Evolutionary conservation across 2,329 filamentous ascomycete genomes (phyloP), one percentile per base, ranked within the genome.

Genomic region (Beauveria varroae): DNA sequence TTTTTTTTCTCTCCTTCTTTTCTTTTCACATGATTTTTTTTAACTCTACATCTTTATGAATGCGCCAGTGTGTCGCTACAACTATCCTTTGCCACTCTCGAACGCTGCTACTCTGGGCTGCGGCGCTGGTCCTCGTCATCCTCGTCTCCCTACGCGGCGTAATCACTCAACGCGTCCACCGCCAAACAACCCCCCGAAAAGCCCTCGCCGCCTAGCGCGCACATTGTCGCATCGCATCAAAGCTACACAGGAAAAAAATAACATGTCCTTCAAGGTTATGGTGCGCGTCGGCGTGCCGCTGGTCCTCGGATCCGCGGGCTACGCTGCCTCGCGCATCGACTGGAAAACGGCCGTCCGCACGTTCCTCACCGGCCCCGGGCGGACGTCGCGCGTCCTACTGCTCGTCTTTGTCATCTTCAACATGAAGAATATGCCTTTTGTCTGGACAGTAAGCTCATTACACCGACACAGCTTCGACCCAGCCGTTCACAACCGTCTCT

Each of bases 401-500:
- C 67, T 87, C 16, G 56, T 83, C 14, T 82, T 89, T 61, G 77
- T 84, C 14, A 53, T 87, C 8, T 67, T 83, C 49, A 93, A 93
- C 72, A 78, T 87, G 75, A 93, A 93, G 79, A 89, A 82, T 63
- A 69, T 92, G 63, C 90, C 90, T 0, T 80, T 90, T 47, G 82
- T 84, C 10, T 93, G 90, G 90, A 91, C 90, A 66, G 86, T 90
- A 81, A 60, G 86, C 3, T 4, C 24, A 24, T 24, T 24, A 8
- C n/a, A 3, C 34, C 12, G 34, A 37, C 5, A 14, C 12, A 37
- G 12, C 12, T 37, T 37, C 12, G 34, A 37, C 30, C 12, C 12
- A 30, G 8, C 1, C 30, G 12, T 3, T 12, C 26, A 37, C 34
- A 37, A 14, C 12, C 34, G 34, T 43, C 18, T 16, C 28, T 63